Base-by-base conservation (phyloP, 192 early-diverging fungal species). In the Jimgerdemannia lactiflua region DNA sequence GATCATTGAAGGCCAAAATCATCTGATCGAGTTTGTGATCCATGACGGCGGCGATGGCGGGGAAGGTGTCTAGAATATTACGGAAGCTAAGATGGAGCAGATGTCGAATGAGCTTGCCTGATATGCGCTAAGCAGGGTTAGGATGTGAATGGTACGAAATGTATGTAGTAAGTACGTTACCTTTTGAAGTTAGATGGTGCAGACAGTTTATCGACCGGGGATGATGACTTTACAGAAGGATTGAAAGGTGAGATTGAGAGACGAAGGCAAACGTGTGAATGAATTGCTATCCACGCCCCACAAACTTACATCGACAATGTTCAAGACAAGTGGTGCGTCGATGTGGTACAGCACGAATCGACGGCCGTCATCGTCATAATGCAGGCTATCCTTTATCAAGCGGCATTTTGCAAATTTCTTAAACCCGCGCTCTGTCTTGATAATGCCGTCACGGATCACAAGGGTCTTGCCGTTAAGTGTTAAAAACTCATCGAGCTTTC, bases 321-420 rank as follows among this genome's bases (percentile, higher is more conserved):
- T 41, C 39, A 73, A 17, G 10, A 73, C 3, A 0, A 73, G 18
- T 0, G 72, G 43, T 11, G 65, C 67, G 4, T 73, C 72, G 65
- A 73, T 73, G 42, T 73, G 67, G 42, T 67, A 73, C 29, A 73
- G 63, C 64, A 73, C 41, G 14, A 73, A 42, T 43, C 67, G 63
- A 42, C 65, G 63, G 4, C 72, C 72, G 18, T 39, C 43, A 10
- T 65, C 65, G 65, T 64, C 67, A 40, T 67, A 65, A 73, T 73
- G 65, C 42, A 73, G 42, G 29, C 72, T 64, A 6, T 73, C 39
- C n/a, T 17, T 67, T 8, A 54, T 39, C 18, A 73, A 67, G 10
- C 41, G 65, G 17, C 54, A 17, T 17, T 73, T 73, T 19, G 67
- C 63, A 65, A 54, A 73, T 14, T 59, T 59, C 40, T 64, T 64